Evolutionary conservation across 805 yeast species (phyloP).

Genomic region (Lachancea quebecensis): DNA sequence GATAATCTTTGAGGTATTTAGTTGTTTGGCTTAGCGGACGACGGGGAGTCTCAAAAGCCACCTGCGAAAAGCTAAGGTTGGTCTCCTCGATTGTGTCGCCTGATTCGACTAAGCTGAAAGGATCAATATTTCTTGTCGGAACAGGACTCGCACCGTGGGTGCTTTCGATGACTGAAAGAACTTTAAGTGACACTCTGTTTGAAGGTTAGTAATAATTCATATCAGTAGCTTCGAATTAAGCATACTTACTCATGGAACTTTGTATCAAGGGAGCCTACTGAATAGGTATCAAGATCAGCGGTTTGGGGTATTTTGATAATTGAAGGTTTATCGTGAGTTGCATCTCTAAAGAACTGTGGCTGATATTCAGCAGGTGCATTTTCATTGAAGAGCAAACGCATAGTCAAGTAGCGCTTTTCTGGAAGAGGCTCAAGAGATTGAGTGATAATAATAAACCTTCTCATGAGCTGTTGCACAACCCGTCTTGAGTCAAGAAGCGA

Average conservation of each 20-base stretch:
- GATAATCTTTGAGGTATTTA: conserved; percentile 23
- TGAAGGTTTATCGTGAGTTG: conserved; percentile 33
- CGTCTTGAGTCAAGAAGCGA: conserved; percentile 36
- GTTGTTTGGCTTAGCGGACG: conserved; percentile 30
- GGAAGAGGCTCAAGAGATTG: conserved; percentile 51
- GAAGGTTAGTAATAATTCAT: not conserved
- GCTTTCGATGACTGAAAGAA: conserved; percentile 23
- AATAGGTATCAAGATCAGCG: conserved; percentile 14
- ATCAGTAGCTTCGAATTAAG: not conserved
- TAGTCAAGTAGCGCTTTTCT: conserved; percentile 37
- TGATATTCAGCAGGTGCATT: conserved; percentile 42
- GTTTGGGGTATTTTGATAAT: conserved; percentile 27
- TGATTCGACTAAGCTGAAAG: conserved; percentile 20
- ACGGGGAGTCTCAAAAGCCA: not conserved
- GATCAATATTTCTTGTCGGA: conserved; percentile 19
- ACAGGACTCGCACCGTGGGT: not conserved
- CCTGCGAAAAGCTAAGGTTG: not conserved
- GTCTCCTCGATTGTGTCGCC: not conserved
- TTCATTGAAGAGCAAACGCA: conserved; percentile 46
- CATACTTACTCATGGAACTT: conserved; percentile 23
- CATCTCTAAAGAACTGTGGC: conserved; percentile 43
- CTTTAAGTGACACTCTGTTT: conserved; percentile 21
- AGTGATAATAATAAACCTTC: conserved; percentile 44
- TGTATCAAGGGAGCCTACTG: conserved; percentile 31
- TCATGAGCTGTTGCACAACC: conserved; percentile 43